Evolutionary conservation across 495 filamentous ascomycete species (phyloP).

Genomic region (Aspergillus steynii): DNA sequence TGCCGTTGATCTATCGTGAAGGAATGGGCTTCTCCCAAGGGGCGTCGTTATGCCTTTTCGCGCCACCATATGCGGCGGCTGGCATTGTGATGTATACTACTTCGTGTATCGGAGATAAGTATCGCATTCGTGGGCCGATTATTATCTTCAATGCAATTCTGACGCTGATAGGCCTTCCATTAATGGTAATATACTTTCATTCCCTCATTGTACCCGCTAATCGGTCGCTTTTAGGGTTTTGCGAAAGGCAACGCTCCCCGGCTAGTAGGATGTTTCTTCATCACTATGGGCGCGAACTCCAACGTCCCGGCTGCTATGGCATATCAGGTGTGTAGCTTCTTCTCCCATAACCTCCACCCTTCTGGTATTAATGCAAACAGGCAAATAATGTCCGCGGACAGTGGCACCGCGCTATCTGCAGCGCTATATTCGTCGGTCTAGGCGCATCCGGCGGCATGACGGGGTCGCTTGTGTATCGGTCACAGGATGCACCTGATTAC

Average conservation of each 20-base stretch:
- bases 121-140: slow-evolving; percentile 50
- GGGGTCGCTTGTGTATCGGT: slow-evolving; percentile 51
- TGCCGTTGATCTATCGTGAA: slow-evolving; percentile 48
- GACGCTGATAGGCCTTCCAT: slow-evolving; percentile 40
- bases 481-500: slow-evolving; percentile 48
- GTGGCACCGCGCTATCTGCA: slow-evolving; percentile 57
- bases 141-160: slow-evolving; percentile 48
- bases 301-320: slow-evolving; percentile 54
- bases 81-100: slow-evolving; percentile 36
- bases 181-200: slow-evolving; percentile 24
- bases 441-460: slow-evolving; percentile 57
- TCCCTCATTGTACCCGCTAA: too few species aligned
- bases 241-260: slow-evolving; percentile 39
- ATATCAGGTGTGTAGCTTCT: slow-evolving; percentile 46
- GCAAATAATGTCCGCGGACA: slow-evolving; percentile 60
- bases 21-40: slow-evolving; percentile 49
- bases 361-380: slow-evolving; percentile 18
- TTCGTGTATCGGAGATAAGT: slow-evolving; percentile 48
- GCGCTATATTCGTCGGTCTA: slow-evolving; percentile 45
- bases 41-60: slow-evolving; percentile 43
- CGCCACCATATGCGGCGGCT: slow-evolving; percentile 42
- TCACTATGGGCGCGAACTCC: slow-evolving; percentile 53
- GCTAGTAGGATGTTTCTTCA: slow-evolving; percentile 62
- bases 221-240: too few species aligned
- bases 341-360: neutral